A percentile compares a stretch with the other conserved stretches of the same genome.
Evolutionary conservation across 2,329 filamentous ascomycete genomes (phyloP).

Genomic region (Xylariaceae sp.): DNA sequence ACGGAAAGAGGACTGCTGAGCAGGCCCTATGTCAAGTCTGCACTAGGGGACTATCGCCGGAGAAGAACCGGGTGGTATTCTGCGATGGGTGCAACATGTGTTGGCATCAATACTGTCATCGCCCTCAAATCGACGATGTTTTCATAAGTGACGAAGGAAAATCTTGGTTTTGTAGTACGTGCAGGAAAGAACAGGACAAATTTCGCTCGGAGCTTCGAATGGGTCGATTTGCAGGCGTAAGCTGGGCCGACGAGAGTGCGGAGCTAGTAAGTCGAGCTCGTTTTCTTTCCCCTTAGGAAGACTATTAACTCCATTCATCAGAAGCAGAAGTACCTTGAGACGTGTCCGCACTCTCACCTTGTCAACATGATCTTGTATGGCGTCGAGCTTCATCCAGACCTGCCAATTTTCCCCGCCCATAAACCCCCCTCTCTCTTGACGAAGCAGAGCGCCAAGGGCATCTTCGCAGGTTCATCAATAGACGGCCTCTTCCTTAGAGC

Average conservation of each 20-base stretch:
- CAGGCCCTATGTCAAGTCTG: slow-evolving; percentile 67
- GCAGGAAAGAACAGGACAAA: no score
- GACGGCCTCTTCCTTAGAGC: slow-evolving; percentile 25
- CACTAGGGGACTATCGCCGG: slow-evolving; percentile 64
- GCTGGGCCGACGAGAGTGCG: slow-evolving; percentile 34
- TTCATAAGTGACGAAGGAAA: slow-evolving; percentile 62
- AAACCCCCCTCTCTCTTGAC: no score
- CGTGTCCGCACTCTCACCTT: slow-evolving; percentile 56
- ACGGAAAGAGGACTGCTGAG: slow-evolving; percentile 57
- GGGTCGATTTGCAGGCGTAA: slow-evolving; percentile 29
- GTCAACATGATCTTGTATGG: slow-evolving; percentile 62
- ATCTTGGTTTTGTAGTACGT: slow-evolving; percentile 68
- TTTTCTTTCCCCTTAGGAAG: neutral
- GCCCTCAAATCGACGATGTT: slow-evolving; percentile 67
- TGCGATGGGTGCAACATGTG: slow-evolving; percentile 76
- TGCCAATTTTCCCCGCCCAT: slow-evolving; percentile 56
- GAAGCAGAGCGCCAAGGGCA: no score
- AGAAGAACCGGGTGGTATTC: slow-evolving; percentile 78
- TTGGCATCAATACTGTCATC: slow-evolving; percentile 80
- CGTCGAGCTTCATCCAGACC: slow-evolving; percentile 56
- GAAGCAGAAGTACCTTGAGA: slow-evolving; percentile 60
- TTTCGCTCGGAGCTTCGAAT: no score
- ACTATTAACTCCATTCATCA: no score
- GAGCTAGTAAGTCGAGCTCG: slow-evolving; percentile 32
- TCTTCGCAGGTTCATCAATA: no score